These are phyloP conservation scores for Aspergillus sclerotialis DNA, from an alignment of 2,329 filamentous ascomycete species.

Conservation along the genomic window DNA sequence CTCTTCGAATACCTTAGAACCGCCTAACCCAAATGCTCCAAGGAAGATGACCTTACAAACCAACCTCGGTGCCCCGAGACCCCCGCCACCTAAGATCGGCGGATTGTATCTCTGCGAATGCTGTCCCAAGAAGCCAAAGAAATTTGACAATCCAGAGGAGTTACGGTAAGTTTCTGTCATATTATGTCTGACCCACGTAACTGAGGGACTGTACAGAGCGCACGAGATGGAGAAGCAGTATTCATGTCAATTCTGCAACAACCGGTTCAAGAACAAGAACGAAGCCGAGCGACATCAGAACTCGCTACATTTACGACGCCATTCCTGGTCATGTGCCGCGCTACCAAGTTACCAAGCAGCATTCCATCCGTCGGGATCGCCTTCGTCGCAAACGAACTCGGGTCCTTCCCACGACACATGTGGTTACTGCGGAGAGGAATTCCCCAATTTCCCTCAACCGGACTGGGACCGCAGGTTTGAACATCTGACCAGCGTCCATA, in stretches of 20 bases:
- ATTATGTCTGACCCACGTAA: no score
- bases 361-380: slow-evolving; percentile 70
- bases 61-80: slow-evolving; percentile 25
- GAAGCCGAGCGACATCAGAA: slow-evolving; percentile 96
- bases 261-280: slow-evolving; percentile 98
- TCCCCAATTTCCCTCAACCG: slow-evolving; percentile 63
- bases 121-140: slow-evolving; percentile 94
- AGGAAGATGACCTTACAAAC: slow-evolving; percentile 44
- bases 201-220: slow-evolving; percentile 50
- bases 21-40: slow-evolving; percentile 28
- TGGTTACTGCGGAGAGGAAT: slow-evolving; percentile 94
- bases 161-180: slow-evolving; percentile 61
- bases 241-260: slow-evolving; percentile 83
- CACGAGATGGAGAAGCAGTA: slow-evolving; percentile 97
- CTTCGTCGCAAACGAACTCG: slow-evolving; percentile 25
- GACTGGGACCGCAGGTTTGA: slow-evolving; percentile 84
- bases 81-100: slow-evolving; percentile 41
- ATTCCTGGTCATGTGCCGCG: slow-evolving; percentile 95
- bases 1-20: slow-evolving; percentile 31
- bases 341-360: slow-evolving; percentile 68
- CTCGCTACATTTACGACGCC: slow-evolving; percentile 80
- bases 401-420: slow-evolving; percentile 60
- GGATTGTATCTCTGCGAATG: slow-evolving; percentile 77
- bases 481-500: slow-evolving; percentile 86
- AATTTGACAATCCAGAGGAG: slow-evolving; percentile 79